A percentile compares a stretch with the other conserved stretches of the same genome.
These are phyloP conservation scores for Hypocreales sp. DNA, from an alignment of 2,329 filamentous ascomycete species.

Conservation along the genomic window DNA sequence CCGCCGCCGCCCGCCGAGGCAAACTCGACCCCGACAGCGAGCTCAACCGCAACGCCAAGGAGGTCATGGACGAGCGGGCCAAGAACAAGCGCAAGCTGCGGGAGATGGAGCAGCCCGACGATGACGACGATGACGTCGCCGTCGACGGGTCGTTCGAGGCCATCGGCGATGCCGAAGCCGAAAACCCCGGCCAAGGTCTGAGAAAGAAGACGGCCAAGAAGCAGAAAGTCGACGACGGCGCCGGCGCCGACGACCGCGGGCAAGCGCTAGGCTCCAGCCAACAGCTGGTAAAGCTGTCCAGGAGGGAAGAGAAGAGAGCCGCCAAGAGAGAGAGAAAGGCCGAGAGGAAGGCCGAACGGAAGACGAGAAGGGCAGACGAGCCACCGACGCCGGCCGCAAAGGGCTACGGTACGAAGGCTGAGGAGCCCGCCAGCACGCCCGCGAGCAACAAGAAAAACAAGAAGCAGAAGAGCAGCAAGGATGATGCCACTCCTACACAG, in stretches of 20 bases:
- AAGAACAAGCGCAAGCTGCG: slow-evolving; percentile 69
- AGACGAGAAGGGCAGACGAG: slow-evolving; percentile 14
- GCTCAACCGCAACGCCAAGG: slow-evolving; percentile 67
- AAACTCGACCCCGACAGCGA: slow-evolving; percentile 86
- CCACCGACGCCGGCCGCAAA: slow-evolving; percentile 6
- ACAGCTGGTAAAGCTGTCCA: slow-evolving; percentile 31
- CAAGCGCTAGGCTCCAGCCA: too few relatives aligned
- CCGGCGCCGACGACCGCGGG: too few relatives aligned
- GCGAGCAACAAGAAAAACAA: slow-evolving; percentile 12
- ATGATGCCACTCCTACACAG: slow-evolving; percentile 5
- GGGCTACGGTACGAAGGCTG: slow-evolving; percentile 2
- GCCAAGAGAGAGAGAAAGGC: slow-evolving; percentile 28
- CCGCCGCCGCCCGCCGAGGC: slow-evolving; percentile 64
- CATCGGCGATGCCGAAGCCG: slow-evolving; percentile 38
- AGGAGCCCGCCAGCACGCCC: slow-evolving; percentile 7
- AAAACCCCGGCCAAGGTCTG: slow-evolving; percentile 49
- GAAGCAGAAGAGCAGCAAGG: slow-evolving; percentile 8
- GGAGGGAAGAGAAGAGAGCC: slow-evolving; percentile 38
- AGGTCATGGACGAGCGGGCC: slow-evolving; percentile 72
- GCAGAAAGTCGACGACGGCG: too few relatives aligned
- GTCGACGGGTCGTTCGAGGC: slow-evolving; percentile 26
- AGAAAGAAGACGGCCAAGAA: slow-evolving; percentile 38
- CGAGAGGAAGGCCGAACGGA: slow-evolving; percentile 15
- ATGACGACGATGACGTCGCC: slow-evolving; percentile 29
- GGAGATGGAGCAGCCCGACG: slow-evolving; percentile 38